phyloP scores from a whole-genome alignment of 768 basidiomycete species.

The Xerocomellus intermedius region DNA sequence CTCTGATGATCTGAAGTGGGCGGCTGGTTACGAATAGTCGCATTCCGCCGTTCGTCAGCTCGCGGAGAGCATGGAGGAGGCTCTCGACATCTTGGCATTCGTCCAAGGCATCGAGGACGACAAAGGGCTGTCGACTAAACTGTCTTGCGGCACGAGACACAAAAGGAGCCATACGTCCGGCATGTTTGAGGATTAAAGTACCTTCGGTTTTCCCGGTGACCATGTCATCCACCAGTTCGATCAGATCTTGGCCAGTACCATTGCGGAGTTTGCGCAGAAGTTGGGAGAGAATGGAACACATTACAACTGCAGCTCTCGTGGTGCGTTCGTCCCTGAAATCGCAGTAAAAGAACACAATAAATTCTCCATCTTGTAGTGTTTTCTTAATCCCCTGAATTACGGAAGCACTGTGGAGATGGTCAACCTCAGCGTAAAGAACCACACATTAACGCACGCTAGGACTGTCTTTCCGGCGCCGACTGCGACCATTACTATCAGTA shows the following conservation, averaged over 20 bases:
- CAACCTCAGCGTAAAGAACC: background rate
- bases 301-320: background rate
- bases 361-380: background rate
- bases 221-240: background rate
- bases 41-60: background rate
- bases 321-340: constrained; percentile 9
- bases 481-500: background rate
- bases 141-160: background rate
- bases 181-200: background rate
- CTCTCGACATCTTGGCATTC: constrained; percentile 7
- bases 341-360: constrained; percentile 18
- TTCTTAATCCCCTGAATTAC: background rate
- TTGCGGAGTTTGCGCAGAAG: constrained; percentile 1
- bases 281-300: constrained; percentile 18
- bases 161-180: background rate
- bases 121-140: background rate
- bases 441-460: constrained; percentile 1
- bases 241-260: background rate
- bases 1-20: constrained; percentile 4
- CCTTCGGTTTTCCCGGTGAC: background rate
- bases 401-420: background rate
- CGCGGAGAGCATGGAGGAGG: constrained; percentile 1
- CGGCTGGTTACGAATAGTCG: constrained; percentile 17
- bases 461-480: constrained; percentile 20
- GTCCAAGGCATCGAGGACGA: constrained; percentile 20